These are phyloP conservation scores for Suillus spraguei DNA, from an alignment of 768 basidiomycete species.

Conservation along the genomic window DNA sequence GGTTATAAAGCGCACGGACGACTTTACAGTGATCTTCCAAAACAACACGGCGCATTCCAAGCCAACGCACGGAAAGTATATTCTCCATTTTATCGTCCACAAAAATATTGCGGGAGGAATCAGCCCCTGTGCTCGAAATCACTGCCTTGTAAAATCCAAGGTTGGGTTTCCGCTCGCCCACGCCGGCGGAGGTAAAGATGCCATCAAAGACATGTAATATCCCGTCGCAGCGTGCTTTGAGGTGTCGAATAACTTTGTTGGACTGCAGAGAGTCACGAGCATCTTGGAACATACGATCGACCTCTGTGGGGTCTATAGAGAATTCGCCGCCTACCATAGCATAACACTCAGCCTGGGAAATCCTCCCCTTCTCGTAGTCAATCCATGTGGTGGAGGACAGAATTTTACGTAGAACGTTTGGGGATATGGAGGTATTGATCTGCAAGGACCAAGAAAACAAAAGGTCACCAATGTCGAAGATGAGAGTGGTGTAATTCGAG, in stretches of 20 bases:
- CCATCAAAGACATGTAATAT: constrained; percentile 46
- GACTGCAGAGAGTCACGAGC: constrained; percentile 50
- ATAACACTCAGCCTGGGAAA: constrained; percentile 49
- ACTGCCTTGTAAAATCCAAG: constrained; percentile 56
- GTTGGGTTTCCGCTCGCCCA: constrained; percentile 58
- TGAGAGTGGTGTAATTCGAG: constrained; percentile 33
- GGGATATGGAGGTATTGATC: constrained; percentile 45
- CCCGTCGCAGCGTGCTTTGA: constrained; percentile 40
- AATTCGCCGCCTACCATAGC: constrained; percentile 42
- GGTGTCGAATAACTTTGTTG: constrained; percentile 48
- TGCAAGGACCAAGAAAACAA: constrained; percentile 55
- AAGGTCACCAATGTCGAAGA: constrained; percentile 60
- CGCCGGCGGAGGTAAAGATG: constrained; percentile 53
- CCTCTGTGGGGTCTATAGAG: constrained; percentile 37
- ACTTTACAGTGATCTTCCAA: constrained; percentile 46
- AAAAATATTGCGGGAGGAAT: constrained; percentile 52
- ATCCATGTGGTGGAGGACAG: constrained; percentile 51
- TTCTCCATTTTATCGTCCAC: constrained; percentile 65
- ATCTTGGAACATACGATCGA: constrained; percentile 47
- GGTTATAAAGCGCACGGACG: constrained; percentile 47
- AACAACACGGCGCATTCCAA: constrained; percentile 57
- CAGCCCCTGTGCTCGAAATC: constrained; percentile 42
- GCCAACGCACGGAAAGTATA: constrained; percentile 55
- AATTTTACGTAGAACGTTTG: constrained; percentile 43
- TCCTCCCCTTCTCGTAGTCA: constrained; percentile 52